Evolutionary conservation across 345 rosid genomes (phyloP).

Genomic region (Eucalyptus camaldulensis): DNA sequence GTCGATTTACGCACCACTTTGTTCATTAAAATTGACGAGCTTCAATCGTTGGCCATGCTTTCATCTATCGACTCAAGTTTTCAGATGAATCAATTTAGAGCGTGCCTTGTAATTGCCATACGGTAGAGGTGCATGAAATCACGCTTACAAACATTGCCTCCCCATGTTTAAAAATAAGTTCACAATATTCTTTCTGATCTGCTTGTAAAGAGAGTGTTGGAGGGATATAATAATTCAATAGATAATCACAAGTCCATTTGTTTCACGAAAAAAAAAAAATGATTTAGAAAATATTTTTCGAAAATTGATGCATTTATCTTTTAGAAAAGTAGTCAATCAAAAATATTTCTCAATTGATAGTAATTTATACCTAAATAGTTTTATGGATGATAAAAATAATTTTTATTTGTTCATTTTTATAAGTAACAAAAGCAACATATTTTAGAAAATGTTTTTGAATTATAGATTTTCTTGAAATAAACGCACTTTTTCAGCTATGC

Average conservation of each 20-base stretch:
- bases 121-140: not conserved
- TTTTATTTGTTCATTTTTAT: no score
- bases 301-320: not conserved
- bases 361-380: no score
- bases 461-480: not conserved
- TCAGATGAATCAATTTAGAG: not conserved
- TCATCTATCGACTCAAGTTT: not conserved
- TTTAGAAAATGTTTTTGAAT: not conserved
- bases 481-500: not conserved
- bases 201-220: not conserved
- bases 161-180: not conserved
- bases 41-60: not conserved
- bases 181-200: not conserved
- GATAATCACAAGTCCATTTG: not conserved
- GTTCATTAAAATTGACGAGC: not conserved
- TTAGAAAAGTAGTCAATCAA: not conserved
- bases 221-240: not conserved
- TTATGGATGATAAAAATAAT: no score
- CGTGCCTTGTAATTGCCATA: not conserved
- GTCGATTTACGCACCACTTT: not conserved
- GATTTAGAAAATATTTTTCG: no score
- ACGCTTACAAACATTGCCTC: not conserved
- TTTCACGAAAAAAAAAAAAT: no score
- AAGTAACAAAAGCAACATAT: not conserved
- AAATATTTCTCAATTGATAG: no score